Percentiles rank a stretch among this genome's conserved stretches.
phyloP scores from a whole-genome alignment of 2,329 filamentous ascomycete genomes.

The Fusarium chaquense region DNA sequence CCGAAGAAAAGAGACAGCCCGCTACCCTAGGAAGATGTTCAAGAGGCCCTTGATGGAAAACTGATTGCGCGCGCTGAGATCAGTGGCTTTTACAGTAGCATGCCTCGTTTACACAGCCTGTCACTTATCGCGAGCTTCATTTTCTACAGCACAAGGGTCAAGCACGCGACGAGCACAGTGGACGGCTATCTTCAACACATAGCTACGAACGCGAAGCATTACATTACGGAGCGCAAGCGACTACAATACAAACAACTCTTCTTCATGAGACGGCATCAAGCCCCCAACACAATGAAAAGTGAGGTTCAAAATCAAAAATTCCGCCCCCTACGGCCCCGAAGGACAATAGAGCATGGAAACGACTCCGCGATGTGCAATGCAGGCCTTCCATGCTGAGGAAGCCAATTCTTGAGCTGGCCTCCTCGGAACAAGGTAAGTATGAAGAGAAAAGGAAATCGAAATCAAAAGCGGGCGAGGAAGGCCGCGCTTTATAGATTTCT shows the following conservation, averaged over 20 bases:
- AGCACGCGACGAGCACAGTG: not conserved
- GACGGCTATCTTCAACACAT: not conserved
- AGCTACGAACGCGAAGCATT: accelerated
- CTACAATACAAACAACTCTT: conserved; percentile 50
- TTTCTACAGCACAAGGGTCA: not conserved
- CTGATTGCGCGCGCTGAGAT: not conserved
- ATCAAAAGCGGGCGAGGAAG: conserved; percentile 5
- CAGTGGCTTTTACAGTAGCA: not conserved
- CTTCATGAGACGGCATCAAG: conserved; percentile 57
- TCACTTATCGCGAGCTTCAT: not conserved
- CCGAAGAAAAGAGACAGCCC: not conserved
- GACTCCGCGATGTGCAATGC: conserved; percentile 69
- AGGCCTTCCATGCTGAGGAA: conserved; percentile 61
- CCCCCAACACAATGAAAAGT: conserved; percentile 61
- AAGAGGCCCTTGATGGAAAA: not conserved
- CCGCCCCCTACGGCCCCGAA: conserved; percentile 66
- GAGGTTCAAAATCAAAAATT: conserved; percentile 64
- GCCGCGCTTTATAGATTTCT: conserved; percentile 51
- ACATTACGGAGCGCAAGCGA: accelerated
- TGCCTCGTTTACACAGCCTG: not conserved
- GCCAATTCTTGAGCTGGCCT: conserved; percentile 60
- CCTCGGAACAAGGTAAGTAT: conserved; percentile 67
- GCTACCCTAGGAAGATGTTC: not conserved
- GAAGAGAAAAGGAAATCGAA: conserved; percentile 56
- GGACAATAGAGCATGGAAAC: conserved; percentile 62